Evolutionary conservation across 2,329 filamentous ascomycete genomes (phyloP), one percentile per base, ranked within the genome.

Genomic region (Trichoderma sp.): DNA sequence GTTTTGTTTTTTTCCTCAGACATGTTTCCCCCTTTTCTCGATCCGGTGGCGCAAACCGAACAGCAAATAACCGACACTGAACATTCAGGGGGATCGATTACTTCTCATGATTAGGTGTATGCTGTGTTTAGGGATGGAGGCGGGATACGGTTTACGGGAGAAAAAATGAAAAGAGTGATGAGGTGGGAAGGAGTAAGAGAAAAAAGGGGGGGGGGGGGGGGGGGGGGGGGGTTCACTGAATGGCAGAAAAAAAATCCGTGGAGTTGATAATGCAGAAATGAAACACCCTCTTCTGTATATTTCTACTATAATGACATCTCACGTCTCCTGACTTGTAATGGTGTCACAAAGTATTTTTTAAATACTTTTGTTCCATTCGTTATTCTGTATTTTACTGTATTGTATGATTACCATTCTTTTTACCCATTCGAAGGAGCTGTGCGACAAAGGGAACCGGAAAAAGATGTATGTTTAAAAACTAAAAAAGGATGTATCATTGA

Each of bases 251-350:
- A 28, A 52, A 59, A 34, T 1, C n/a, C 30, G 56, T 54, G 30
- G n/a, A 30, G 24, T 51, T 69, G 60, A 28, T 51, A 59, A 59
- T 46, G 51, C 58, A 67, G 68, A 56, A 68, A 68, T 68, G 68
- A 59, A 46, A 43, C 6, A 26, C 63, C 56, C 55, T 30, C 37
- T 28, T 69, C 56, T 69, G 68, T 69, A 69, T 39, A 68, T 67
- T 66, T 67, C 49, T 56, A 69, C 55, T 56, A 46, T 67, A 69
- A 69, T 69, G 68, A 51, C 68, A 67, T 67, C 52, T 67, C 67
- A 51, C 37, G 49, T 51, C 39, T 37, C 49, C 32, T 58, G 55
- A 64, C 59, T 43, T 69, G 52, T 59, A 55, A 61, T n/a, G 59
- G 43, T 69, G 67, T 65, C 60, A 59, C n/a, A n/a, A 52, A 65